Conservation (phyloP, 441 rosid species). For the Arabidopsis lyrata region DNA sequence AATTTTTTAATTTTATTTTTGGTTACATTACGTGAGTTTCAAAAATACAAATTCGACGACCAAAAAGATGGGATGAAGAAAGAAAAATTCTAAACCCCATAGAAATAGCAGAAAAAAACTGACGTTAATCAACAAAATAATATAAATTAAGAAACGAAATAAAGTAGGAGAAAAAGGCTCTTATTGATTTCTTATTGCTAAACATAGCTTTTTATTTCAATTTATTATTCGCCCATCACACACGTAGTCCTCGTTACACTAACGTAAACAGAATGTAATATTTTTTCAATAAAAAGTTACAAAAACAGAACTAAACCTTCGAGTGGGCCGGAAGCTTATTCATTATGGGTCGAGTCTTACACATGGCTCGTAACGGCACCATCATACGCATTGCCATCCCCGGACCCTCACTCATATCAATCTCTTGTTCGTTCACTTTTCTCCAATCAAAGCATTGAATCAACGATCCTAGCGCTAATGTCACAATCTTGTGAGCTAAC, state of each 20-base stretch:
- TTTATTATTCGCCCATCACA: neutral
- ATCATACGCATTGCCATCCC: no score
- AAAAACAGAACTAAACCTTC: no score
- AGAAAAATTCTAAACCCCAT: conserved; percentile 34
- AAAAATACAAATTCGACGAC: neutral
- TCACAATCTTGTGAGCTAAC: no score
- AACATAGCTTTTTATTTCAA: neutral
- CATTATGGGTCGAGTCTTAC: no score
- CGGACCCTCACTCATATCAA: no score
- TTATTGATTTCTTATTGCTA: neutral
- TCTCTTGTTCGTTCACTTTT: no score
- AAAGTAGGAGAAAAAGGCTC: neutral
- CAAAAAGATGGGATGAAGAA: neutral
- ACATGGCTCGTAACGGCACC: no score
- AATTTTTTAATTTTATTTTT: neutral
- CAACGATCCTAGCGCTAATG: no score
- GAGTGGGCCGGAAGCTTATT: no score
- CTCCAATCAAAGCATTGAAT: no score
- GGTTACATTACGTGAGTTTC: neutral
- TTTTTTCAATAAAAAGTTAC: no score
- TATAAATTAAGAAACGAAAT: neutral
- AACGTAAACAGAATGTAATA: neutral
- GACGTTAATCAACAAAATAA: conserved; percentile 5
- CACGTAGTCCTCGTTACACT: neutral
- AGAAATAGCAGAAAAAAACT: conserved; percentile 34